A percentile compares a stretch with the other conserved stretches of the same genome.
These are phyloP conservation scores for Aspergillus leporis DNA, from an alignment of 495 filamentous ascomycete species.

Conservation along the genomic window DNA sequence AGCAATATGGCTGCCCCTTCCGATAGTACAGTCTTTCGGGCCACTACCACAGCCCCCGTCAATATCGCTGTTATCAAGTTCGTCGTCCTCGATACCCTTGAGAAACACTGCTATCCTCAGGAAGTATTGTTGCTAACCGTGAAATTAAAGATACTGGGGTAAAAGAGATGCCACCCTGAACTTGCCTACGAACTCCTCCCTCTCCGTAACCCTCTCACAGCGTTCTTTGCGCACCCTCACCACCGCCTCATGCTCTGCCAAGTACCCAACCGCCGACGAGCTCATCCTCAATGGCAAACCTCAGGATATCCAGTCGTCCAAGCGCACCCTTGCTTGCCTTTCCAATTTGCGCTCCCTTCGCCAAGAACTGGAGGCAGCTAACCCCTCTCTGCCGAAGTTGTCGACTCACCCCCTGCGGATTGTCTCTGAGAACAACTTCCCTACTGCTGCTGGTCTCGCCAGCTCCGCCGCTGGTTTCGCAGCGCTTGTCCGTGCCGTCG, in stretches of 20 bases:
- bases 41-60: slow-evolving; percentile 94
- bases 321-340: slow-evolving; percentile 89
- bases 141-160: slow-evolving; percentile 81
- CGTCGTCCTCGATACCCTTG: slow-evolving; percentile 19
- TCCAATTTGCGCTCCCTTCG: slow-evolving; percentile 78
- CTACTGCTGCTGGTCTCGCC: slow-evolving; percentile 94
- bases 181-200: slow-evolving; percentile 94
- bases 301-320: slow-evolving; percentile 76
- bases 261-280: slow-evolving; percentile 68
- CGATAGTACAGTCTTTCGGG: slow-evolving; percentile 66
- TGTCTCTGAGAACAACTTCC: slow-evolving; percentile 97
- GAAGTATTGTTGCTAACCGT: slow-evolving; percentile 24
- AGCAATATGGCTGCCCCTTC: slow-evolving; percentile 47
- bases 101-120: neutral
- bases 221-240: slow-evolving; percentile 91
- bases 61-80: slow-evolving; percentile 99
- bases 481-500: slow-evolving; percentile 88
- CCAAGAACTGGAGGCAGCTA: slow-evolving; percentile 65
- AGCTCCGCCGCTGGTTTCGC: slow-evolving; percentile 93
- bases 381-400: slow-evolving; percentile 75
- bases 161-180: slow-evolving; percentile 92
- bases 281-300: slow-evolving; percentile 80
- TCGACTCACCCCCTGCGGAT: slow-evolving; percentile 73
- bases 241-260: slow-evolving; percentile 84
- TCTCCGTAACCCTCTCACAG: slow-evolving; percentile 94